Base-by-base conservation (phyloP, 164 flowering plant genomes). In the Piper longum region DNA sequence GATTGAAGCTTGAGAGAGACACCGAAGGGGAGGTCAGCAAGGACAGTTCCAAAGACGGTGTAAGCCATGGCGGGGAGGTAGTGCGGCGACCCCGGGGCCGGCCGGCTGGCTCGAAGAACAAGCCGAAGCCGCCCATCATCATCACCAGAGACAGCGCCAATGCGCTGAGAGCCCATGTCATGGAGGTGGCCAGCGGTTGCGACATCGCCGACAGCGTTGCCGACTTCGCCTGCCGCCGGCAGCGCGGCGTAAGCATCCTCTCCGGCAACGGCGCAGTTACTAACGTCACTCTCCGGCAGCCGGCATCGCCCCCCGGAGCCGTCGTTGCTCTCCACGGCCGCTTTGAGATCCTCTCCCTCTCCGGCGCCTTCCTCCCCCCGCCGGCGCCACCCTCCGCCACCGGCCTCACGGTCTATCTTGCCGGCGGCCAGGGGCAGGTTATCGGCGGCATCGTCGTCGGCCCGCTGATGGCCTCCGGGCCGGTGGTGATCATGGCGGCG, bases 371-470 rank as follows among this genome's bases (percentile, higher is more conserved):
- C 66, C 66, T 91, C 36, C 36, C 97, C 0, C 93, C 96, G 1
- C 96, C 96, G 0, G 98, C 96, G 0, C 98, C 98, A 0, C 87
- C 93, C 0, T 87, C 91, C 0, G 95, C 95, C 0, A 86, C 93
- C 0, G 85, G 88, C 7, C 55, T 91, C 60, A 88, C 92, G 1
- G 80, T 88, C 3, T 88, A 91, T 62, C 48, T 91, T 16, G 91
- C 97, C 0, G 95, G 97, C 1, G 93, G 95, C 4, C 95, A 88
- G 64, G 97, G 95, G 0, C 97, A 88, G 65, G 93, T 91, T 7
- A 85, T 91, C 7, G 97, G 97, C 0, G 97, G 97, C 2, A 76
- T 83, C 56, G 97, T 86, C 6, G 88, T 79, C 0, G 96, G 93
- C 2, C 87, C 85, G 8, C 81, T 91, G 13, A 14, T 81, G 3